Evolutionary conservation across 1,139 yeast genomes (phyloP), one percentile per base, ranked within the genome.

Genomic region (Saccharomyces hybrid): DNA sequence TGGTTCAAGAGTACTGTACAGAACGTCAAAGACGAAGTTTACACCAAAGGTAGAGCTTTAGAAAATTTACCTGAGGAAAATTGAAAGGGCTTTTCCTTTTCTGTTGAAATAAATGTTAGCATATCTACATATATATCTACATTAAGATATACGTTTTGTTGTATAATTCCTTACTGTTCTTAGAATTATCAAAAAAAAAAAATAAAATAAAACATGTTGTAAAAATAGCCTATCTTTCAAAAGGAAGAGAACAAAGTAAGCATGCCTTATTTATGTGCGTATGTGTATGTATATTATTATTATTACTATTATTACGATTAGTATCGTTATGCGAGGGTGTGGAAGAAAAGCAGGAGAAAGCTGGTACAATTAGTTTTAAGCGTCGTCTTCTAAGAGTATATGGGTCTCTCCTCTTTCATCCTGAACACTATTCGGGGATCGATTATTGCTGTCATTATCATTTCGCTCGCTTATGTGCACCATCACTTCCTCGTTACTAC

Each of bases 41-140:
- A 82, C 61, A 82, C 82, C 11, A 77, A 77, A 55, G 88, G 87
- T 1, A 79, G 83, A 62, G 79, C 84, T 1, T 73, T 85, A 53
- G 81, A 82, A 56, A 85, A 84, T 64, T 72, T 77, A 44, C 77
- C 76, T 27, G 64, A 63, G 3, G 29, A 25, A 11, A 4, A 16
- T 38, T 38, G 25, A 38, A 38, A 38, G 42, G 23, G 23, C 23
- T 8, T 16, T 38, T 31, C 3, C 7, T 16, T 16, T n/a, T 20
- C 49, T 20, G 14, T 29, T 25, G n/a, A 23, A 16, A 41, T 28
- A 20, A 23, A 9, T 32, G 25, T 16, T 38, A 38, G 42, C 42
- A 38, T 38, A 38, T 38, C 25, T 38, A 38, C 42, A 20, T 20
- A 20, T 20, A 16, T 38, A 38, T 38, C 23, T 38, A 8, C 42